These are phyloP conservation scores for Teratosphaeria pseudoeucalypti DNA, from an alignment of 2,329 filamentous ascomycete genomes.

Conservation along the genomic window DNA sequence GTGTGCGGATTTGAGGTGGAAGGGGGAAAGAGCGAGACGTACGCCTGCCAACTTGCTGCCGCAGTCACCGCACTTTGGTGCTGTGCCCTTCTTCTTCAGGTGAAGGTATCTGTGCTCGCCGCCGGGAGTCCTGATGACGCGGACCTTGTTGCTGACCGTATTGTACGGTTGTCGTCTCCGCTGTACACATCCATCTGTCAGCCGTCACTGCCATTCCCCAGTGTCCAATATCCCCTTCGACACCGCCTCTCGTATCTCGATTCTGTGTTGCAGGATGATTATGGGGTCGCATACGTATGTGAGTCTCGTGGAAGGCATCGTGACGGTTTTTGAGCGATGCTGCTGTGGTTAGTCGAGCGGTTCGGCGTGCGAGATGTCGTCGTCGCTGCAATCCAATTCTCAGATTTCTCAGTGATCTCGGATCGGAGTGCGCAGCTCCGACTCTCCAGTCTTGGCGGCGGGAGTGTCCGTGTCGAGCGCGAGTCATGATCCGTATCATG, in stretches of 20 bases:
- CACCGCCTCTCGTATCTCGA: not conserved
- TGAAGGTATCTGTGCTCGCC: slow-evolving; percentile 92
- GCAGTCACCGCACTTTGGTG: slow-evolving; percentile 99
- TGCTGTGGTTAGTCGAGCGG: slow-evolving; percentile 12
- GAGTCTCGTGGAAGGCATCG: slow-evolving; percentile 45
- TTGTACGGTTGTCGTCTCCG: slow-evolving; percentile 65
- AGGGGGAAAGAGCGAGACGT: slow-evolving; percentile 44
- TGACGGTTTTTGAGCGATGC: slow-evolving; percentile 28
- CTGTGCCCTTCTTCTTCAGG: slow-evolving; percentile 99
- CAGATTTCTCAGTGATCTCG: not conserved
- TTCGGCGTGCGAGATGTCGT: slow-evolving; percentile 4
- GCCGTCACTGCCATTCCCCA: slow-evolving; percentile 20
- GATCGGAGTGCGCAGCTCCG: not conserved
- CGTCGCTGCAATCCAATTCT: slow-evolving; percentile 1
- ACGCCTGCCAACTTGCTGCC: slow-evolving; percentile 95
- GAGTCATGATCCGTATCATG: not conserved
- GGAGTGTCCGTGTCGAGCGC: too few species aligned
- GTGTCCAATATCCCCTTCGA: slow-evolving; percentile 4
- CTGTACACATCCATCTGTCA: slow-evolving; percentile 26
- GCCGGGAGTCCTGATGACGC: slow-evolving; percentile 91
- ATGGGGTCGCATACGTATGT: slow-evolving; percentile 41
- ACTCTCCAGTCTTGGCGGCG: not conserved
- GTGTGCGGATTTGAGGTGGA: not conserved
- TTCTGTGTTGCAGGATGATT: not conserved
- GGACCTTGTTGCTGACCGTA: slow-evolving; percentile 94